Base-by-base conservation (phyloP, 1,139 yeast species). In the Maudiozyma humilis region DNA sequence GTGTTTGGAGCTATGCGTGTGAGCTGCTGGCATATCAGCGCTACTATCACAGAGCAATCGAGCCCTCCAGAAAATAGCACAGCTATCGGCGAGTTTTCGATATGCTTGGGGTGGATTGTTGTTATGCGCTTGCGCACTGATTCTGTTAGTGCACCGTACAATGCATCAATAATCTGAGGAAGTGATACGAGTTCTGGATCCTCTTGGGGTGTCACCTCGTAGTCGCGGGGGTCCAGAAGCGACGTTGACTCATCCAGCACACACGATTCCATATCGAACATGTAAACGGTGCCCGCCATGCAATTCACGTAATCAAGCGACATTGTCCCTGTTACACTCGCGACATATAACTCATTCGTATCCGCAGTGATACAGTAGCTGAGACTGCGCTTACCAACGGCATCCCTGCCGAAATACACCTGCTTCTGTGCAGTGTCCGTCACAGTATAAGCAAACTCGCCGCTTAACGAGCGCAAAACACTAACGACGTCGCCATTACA, bases 61-160 rank as follows among this genome's bases (percentile, higher is more conserved):
- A 91, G 68, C 0, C 98, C 99, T 1, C 99, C 98, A 35, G 96
- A 87, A 59, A 87, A 91, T 31, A 91, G 65, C 0, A 91, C 69
- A 0, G 86, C 87, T 20, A 84, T 67, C 2, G 62, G 58, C 6
- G 57, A 50, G 42, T 59, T 59, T 14, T 62, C 62, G 8, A 62
- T 50, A 47, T 69, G 72, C 4, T 75, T 46, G 1, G 91, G 89
- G 46, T 72, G 72, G 7, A 86, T 82, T 0, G 83, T 71, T 2
- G 64, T 59, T 14, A 81, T 72, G 40, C 96, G 68, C 12, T 68
- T 58, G 2, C 52, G 43, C 1, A 82, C 78, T 0, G 89, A 68
- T 0, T 49, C 29, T 2, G 56, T 55, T 15, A 80, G 55, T 0
- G 51, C 41, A 0, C 46, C 18, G 32, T 65, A 59, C 5, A 75